These are phyloP conservation scores for Candida adriatica DNA, from an alignment of 805 yeast genomes.

Conservation along the genomic window DNA sequence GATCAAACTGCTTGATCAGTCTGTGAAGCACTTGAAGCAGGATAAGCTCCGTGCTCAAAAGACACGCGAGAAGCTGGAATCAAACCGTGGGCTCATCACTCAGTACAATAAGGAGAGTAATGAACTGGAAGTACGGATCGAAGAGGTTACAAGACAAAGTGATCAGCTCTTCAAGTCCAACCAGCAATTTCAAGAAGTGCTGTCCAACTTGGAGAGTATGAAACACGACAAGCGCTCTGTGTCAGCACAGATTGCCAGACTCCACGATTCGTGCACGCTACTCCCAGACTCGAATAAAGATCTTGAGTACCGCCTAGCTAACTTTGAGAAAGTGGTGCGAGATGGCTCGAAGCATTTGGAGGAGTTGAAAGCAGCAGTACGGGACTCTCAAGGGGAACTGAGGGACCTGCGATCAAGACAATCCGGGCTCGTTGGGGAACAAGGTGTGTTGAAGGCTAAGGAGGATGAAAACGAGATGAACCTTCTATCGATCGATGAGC, in stretches of 20 bases:
- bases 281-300: conserved; percentile 38
- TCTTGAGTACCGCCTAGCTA: conserved; percentile 31
- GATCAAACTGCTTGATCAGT: conserved; percentile 67
- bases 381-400: conserved; percentile 19
- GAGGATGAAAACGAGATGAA: conserved; percentile 28
- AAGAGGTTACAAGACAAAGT: conserved; percentile 47
- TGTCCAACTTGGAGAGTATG: conserved; percentile 57
- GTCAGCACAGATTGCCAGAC: conserved; percentile 43
- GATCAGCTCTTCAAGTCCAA: conserved; percentile 64
- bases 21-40: conserved; percentile 65
- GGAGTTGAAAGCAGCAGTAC: conserved; percentile 20
- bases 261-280: conserved; percentile 39
- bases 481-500: conserved; percentile 15
- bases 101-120: conserved; percentile 42
- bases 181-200: conserved; percentile 70
- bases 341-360: conserved; percentile 26
- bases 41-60: conserved; percentile 70
- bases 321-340: conserved; percentile 31
- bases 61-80: conserved; percentile 40
- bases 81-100: conserved; percentile 37
- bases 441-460: conserved; percentile 50
- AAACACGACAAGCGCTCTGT: conserved; percentile 39
- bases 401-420: conserved; percentile 26
- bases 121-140: conserved; percentile 42
- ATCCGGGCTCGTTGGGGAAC: conserved; percentile 35